phyloP scores from a whole-genome alignment of 208 protist species.

The Leishmania tarentolae region DNA sequence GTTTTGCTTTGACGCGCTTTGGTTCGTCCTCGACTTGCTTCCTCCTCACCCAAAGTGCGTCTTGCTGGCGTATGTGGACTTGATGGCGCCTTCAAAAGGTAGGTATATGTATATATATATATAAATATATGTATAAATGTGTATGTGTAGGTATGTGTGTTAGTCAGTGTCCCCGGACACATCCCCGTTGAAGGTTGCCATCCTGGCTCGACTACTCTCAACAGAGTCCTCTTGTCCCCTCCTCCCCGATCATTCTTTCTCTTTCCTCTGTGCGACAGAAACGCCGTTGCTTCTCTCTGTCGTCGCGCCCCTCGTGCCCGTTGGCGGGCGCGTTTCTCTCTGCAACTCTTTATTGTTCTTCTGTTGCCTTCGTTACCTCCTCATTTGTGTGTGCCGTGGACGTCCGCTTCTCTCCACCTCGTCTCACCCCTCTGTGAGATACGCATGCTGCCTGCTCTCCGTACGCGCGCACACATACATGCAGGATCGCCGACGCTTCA shows the following conservation, averaged over 20 bases:
- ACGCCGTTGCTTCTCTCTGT: no score
- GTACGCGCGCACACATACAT: neutral
- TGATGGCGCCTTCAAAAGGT: neutral
- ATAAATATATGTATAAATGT: neutral
- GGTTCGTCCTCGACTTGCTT: neutral
- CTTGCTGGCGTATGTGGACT: neutral
- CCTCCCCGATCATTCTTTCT: no score
- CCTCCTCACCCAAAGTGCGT: neutral
- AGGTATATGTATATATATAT: neutral
- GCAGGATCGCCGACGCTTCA: neutral
- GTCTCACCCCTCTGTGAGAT: neutral
- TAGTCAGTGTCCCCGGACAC: no score
- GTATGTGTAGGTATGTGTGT: neutral
- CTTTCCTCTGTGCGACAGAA: no score
- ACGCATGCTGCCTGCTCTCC: neutral
- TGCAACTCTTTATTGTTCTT: neutral
- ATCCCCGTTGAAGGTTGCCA: no score
- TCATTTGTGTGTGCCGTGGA: neutral
- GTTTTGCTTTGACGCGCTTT: neutral
- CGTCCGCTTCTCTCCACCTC: neutral
- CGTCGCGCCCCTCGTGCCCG: no score
- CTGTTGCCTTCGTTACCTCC: neutral
- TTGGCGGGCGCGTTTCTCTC: no score
- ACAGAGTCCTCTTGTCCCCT: no score
- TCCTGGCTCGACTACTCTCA: no score